Conservation (phyloP, 2,329 filamentous ascomycete genomes). For the Trichoderma atrobrunneum region DNA sequence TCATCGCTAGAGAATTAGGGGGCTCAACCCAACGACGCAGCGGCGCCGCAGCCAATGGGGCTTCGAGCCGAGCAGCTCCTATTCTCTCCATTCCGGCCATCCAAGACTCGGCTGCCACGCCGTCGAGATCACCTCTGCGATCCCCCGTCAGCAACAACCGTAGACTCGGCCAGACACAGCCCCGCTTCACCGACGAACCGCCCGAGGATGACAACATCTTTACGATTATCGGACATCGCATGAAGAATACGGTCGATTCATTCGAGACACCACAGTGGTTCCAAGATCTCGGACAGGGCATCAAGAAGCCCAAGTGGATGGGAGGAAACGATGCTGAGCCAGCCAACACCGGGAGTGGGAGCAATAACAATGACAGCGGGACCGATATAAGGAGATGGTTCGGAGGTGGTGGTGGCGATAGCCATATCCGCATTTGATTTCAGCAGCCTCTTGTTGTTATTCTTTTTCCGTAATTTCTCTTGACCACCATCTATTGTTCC, state of each 20-base stretch:
- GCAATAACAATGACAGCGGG: constrained; percentile 37
- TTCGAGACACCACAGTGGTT: constrained; percentile 82
- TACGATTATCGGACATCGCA: constrained; percentile 74
- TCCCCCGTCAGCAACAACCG: constrained; percentile 25
- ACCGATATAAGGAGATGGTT: constrained; percentile 59
- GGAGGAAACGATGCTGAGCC: constrained; percentile 49
- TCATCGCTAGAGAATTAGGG: constrained; percentile 83
- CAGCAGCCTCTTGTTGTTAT: not conserved
- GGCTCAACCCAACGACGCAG: constrained; percentile 56
- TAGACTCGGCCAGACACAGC: constrained; percentile 29
- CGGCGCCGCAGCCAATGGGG: constrained; percentile 40
- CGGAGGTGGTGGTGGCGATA: constrained; percentile 19
- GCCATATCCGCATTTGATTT: constrained; percentile 24
- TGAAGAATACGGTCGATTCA: constrained; percentile 89
- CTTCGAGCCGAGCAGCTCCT: constrained; percentile 35
- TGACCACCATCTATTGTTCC: not conserved
- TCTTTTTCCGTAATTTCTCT: not conserved
- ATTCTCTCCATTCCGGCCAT: constrained; percentile 48
- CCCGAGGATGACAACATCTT: constrained; percentile 80
- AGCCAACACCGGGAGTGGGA: constrained; percentile 26
- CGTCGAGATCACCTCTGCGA: constrained; percentile 43
- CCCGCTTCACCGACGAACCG: constrained; percentile 46
- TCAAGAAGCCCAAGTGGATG: constrained; percentile 83
- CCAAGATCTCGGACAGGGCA: constrained; percentile 62
- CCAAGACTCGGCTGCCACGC: constrained; percentile 33